A percentile compares a stretch with the other conserved stretches of the same genome.
phyloP scores from a whole-genome alignment of 441 rosid genomes.

The Syzygium malaccense region DNA sequence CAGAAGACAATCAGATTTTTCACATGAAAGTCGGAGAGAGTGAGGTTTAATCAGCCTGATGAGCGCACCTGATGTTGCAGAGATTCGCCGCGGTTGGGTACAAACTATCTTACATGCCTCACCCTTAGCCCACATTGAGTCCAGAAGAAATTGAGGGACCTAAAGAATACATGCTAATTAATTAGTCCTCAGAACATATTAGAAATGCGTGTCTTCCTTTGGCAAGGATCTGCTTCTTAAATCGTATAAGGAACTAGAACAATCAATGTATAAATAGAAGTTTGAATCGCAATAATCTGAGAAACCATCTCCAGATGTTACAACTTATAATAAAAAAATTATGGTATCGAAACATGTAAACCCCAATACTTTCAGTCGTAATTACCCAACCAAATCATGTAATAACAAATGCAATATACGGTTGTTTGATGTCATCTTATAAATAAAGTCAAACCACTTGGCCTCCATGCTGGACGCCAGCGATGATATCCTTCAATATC shows the following conservation, averaged over 20 bases:
- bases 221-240: not conserved
- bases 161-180: conserved; percentile 18
- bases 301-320: not conserved
- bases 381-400: not conserved
- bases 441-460: not conserved
- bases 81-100: conserved; percentile 98
- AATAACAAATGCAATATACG: not conserved
- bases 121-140: conserved; percentile 72
- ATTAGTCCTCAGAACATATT: not conserved
- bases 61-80: conserved; percentile 78
- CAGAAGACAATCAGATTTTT: conserved; percentile 6
- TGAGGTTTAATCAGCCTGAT: conserved; percentile 1
- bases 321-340: not conserved
- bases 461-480: not conserved
- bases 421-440: not conserved
- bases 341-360: not conserved
- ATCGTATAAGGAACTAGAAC: not conserved
- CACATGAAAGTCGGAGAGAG: not conserved
- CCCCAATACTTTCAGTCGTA: not conserved
- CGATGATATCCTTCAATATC: not conserved
- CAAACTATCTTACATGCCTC: conserved; percentile 85
- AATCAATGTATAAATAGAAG: not conserved
- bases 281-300: not conserved
- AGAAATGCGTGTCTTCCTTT: not conserved
- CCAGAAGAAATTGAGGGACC: conserved; percentile 93